phyloP scores from a whole-genome alignment of 768 basidiomycete genomes.

The Pulveroboletus sp. region DNA sequence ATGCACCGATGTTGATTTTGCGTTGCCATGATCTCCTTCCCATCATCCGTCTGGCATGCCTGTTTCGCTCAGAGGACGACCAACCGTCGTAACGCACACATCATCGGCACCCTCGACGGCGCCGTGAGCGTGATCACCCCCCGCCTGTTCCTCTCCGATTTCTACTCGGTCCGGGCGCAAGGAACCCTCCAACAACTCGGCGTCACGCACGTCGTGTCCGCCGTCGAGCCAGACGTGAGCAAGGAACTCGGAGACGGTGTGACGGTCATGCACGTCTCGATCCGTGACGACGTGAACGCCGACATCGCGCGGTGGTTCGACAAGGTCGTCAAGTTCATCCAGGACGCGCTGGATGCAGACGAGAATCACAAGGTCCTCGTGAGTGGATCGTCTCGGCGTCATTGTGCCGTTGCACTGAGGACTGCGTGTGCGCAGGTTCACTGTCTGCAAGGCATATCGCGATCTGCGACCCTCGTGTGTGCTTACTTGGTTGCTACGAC shows the following conservation, averaged over 20 bases:
- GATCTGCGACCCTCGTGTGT: constrained; percentile 71
- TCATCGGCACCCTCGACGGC: constrained; percentile 16
- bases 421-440: constrained; percentile 57
- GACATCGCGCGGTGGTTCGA: constrained; percentile 47
- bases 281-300: constrained; percentile 39
- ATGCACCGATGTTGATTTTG: constrained; percentile 1
- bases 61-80: constrained; percentile 23
- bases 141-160: constrained; percentile 62
- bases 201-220: constrained; percentile 71
- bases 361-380: constrained; percentile 48
- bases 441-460: constrained; percentile 70
- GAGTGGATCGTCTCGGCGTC: constrained; percentile 17
- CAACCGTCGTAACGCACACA: constrained; percentile 1
- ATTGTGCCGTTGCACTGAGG: not conserved
- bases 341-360: constrained; percentile 42
- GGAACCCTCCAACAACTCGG: constrained; percentile 51
- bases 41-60: constrained; percentile 27
- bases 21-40: constrained; percentile 31
- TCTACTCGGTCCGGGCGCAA: constrained; percentile 48
- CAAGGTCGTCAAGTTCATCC: constrained; percentile 50
- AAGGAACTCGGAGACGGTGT: constrained; percentile 31
- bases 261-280: constrained; percentile 47
- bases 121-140: constrained; percentile 36
- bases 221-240: constrained; percentile 44
- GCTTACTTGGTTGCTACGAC: constrained; percentile 60